Evolutionary conservation across 352 stramenopile species (phyloP).

Genomic region (Achlya hypogyna): DNA sequence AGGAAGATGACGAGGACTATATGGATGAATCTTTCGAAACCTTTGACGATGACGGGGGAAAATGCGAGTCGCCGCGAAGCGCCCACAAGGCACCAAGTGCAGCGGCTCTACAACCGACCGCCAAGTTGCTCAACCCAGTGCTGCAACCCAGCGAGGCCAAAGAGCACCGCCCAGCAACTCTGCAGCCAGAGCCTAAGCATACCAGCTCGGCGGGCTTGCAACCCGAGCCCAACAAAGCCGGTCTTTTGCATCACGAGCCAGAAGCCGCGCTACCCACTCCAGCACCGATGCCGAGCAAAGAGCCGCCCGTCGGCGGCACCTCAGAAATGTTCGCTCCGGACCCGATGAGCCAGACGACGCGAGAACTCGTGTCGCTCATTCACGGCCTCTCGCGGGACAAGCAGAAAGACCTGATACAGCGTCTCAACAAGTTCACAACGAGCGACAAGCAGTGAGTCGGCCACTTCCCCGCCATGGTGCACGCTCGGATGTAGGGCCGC

Average conservation of each 20-base stretch:
- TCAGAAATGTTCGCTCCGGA: background rate
- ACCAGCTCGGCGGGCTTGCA: too few species aligned
- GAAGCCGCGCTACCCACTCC: background rate
- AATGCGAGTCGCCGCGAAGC: background rate
- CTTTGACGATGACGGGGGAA: conserved; percentile 43
- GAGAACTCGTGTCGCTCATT: conserved; percentile 51
- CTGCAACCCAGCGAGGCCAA: background rate
- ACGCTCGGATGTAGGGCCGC: background rate
- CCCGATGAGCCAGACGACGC: conserved; percentile 32
- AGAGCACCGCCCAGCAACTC: background rate
- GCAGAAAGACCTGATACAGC: conserved; percentile 43
- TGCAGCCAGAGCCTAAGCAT: too few species aligned
- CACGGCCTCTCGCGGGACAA: conserved; percentile 61
- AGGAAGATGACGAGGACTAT: conserved; percentile 44
- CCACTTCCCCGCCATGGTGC: background rate
- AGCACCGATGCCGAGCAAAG: background rate
- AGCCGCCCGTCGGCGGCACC: background rate
- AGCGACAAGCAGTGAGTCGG: conserved; percentile 40
- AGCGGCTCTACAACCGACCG: background rate
- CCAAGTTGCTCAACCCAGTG: too few species aligned
- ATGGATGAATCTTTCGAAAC: conserved; percentile 79
- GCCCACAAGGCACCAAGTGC: background rate
- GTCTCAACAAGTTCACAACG: conserved; percentile 52
- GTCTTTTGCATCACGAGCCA: background rate
- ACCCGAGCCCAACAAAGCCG: background rate